Conservation (phyloP, 2,329 filamentous ascomycete genomes). For the Xylaria digitata region DNA sequence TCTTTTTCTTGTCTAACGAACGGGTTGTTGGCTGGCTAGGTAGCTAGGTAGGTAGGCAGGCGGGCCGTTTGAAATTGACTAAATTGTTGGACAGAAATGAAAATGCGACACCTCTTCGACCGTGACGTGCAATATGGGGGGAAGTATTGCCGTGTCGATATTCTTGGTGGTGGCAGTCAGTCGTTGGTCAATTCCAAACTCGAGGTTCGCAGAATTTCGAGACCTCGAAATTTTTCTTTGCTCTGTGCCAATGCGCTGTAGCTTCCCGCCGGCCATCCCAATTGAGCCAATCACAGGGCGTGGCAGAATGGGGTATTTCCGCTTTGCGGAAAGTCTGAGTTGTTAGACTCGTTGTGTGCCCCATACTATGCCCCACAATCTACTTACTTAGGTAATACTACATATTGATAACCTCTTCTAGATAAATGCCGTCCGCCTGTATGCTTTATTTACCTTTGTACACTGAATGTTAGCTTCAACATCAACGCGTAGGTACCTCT, state of each 20-base stretch:
- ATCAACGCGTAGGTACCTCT: no score
- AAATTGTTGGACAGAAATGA: neutral
- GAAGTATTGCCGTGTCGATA: neutral
- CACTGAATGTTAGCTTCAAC: no score
- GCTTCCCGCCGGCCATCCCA: conserved; percentile 33
- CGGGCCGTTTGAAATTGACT: neutral
- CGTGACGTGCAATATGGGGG: neutral
- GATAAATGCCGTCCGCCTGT: no score
- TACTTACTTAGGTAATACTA: neutral
- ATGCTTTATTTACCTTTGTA: no score
- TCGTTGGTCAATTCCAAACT: conserved; percentile 12
- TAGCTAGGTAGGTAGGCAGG: no score
- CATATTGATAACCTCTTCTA: no score
- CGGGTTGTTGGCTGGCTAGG: neutral
- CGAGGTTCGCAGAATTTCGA: conserved; percentile 25
- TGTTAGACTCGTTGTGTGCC: neutral
- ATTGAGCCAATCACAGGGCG: conserved; percentile 41
- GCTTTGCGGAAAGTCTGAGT: conserved; percentile 32
- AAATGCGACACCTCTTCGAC: no score
- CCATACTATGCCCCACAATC: conserved; percentile 21
- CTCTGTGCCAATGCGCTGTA: conserved; percentile 38
- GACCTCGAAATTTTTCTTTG: conserved; percentile 46
- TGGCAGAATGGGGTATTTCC: conserved; percentile 35
- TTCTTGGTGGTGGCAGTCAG: neutral
- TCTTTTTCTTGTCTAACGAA: neutral